Percentiles rank a stretch among this genome's conserved stretches.
These are phyloP conservation scores for Cryoendolithus antarcticus DNA, from an alignment of 2,329 filamentous ascomycete species.

Conservation along the genomic window DNA sequence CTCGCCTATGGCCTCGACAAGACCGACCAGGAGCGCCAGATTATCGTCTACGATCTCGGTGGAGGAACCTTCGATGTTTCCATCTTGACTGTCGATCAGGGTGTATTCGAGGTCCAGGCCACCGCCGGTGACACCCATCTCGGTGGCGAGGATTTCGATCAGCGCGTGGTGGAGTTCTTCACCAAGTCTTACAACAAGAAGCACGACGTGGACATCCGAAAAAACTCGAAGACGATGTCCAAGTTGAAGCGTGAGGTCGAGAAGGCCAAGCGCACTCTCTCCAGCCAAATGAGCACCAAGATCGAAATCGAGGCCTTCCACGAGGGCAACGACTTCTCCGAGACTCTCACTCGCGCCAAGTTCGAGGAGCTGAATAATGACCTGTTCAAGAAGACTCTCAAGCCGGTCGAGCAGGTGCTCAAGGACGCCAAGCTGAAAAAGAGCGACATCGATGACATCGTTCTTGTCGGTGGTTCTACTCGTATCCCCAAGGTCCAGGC, in stretches of 20 bases:
- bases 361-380: conserved; percentile 99
- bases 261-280: conserved; percentile 95
- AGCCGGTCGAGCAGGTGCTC: conserved; percentile 96
- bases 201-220: conserved; percentile 80
- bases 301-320: conserved; percentile 91
- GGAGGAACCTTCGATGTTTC: conserved; percentile 99
- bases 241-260: conserved; percentile 99
- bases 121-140: conserved; percentile 98
- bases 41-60: conserved; percentile 95
- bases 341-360: conserved; percentile 96
- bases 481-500: conserved; percentile 97
- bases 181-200: conserved; percentile 99
- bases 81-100: conserved; percentile 90
- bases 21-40: conserved; percentile 71
- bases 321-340: conserved; percentile 93
- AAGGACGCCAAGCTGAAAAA: conserved; percentile 98
- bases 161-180: conserved; percentile 92
- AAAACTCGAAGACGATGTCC: conserved; percentile 95
- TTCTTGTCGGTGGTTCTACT: conserved; percentile 94
- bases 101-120: conserved; percentile 97
- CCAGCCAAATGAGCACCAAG: conserved; percentile 29
- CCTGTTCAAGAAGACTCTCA: conserved; percentile 97
- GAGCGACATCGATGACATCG: conserved; percentile 87
- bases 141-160: conserved; percentile 97
- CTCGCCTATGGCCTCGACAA: conserved; percentile 95